phyloP scores from a whole-genome alignment of 805 yeast species.

The Schizosaccharomyces pombe region DNA sequence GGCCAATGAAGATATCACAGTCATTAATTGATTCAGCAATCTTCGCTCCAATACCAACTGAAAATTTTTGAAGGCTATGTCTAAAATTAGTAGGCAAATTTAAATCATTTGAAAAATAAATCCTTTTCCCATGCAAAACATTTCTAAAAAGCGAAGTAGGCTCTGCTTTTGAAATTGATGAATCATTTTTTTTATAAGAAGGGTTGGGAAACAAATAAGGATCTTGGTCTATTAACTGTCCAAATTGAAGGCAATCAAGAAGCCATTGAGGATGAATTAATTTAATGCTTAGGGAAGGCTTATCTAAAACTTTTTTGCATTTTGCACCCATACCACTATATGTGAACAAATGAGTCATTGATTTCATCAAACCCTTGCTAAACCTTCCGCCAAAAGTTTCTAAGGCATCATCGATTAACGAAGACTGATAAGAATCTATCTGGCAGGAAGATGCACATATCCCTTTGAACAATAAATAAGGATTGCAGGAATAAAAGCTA shows the following conservation, averaged over 20 bases:
- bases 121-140: constrained; percentile 1
- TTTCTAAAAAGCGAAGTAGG: background rate
- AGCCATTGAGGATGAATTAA: background rate
- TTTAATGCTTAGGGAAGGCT: background rate
- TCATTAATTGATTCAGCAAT: background rate
- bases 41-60: background rate
- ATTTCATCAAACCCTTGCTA: background rate
- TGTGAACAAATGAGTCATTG: background rate
- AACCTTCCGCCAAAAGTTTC: background rate
- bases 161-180: too few relatives aligned
- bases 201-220: constrained; percentile 28
- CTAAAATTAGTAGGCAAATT: background rate
- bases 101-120: constrained; percentile 4
- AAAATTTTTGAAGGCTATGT: background rate
- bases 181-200: background rate
- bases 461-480: background rate
- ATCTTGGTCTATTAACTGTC: constrained; percentile 24
- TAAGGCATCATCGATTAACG: background rate
- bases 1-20: background rate
- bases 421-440: background rate
- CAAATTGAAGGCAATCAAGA: background rate
- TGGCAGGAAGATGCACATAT: background rate
- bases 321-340: background rate
- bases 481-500: background rate
- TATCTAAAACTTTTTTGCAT: background rate